Conservation (phyloP, 2,329 filamentous ascomycete species). For the Botryotinia convoluta region DNA sequence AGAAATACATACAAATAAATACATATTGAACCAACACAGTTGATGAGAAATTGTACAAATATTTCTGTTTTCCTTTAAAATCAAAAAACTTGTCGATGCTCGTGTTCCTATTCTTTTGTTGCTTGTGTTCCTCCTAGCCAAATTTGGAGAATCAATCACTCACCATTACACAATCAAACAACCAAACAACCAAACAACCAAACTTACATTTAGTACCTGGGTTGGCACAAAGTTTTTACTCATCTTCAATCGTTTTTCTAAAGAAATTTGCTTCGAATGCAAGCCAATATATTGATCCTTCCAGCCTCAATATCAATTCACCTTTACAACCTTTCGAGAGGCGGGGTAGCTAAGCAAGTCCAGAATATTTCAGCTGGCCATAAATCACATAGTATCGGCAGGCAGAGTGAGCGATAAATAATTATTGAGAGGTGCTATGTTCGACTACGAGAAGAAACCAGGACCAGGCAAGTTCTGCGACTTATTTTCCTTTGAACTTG, state of each 20-base stretch:
- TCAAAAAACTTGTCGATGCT: background rate
- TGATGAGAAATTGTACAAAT: background rate
- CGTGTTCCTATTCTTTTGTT: slow-evolving; percentile 7
- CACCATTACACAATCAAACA: slow-evolving; percentile 7
- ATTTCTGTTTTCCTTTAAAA: background rate
- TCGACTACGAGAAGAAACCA: slow-evolving; percentile 10
- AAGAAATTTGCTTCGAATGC: background rate
- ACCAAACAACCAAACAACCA: slow-evolving; percentile 7
- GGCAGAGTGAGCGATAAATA: background rate
- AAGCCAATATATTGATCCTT: background rate
- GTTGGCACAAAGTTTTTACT: background rate
- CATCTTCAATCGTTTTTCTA: background rate
- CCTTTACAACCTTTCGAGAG: background rate
- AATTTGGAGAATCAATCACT: slow-evolving; percentile 1
- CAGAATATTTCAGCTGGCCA: background rate
- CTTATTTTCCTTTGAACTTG: background rate
- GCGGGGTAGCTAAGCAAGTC: slow-evolving; percentile 9
- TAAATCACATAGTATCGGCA: background rate
- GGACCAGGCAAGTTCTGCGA: slow-evolving; percentile 20
- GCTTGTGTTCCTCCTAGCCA: slow-evolving; percentile 4
- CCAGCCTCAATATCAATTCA: background rate
- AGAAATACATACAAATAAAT: slow-evolving; percentile 8
- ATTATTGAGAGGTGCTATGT: slow-evolving; percentile 8
- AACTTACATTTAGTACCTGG: background rate
- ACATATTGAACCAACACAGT: background rate